Base-by-base conservation (phyloP, 345 rosid species). In the Sonneratia alba region DNA sequence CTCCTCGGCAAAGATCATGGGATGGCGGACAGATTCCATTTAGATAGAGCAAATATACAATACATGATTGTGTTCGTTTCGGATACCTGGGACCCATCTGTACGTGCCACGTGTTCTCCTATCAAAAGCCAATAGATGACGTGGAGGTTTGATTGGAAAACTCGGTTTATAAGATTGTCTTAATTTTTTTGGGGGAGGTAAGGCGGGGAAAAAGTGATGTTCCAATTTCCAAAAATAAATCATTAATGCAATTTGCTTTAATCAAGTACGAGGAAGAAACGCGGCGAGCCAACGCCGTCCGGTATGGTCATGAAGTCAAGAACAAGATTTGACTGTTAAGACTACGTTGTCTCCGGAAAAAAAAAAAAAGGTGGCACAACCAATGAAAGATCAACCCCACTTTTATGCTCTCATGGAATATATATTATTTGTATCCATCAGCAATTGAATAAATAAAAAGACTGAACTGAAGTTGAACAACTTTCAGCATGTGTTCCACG, bases 271-370 rank as follows among this genome's bases (percentile, higher is more conserved):
- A 70, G 74, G 77, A 76, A 27, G 0, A 27, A 27, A 71, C 72
- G 93, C 88, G 93, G 93, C 92, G 86, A 63, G 61, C 74, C 66
- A 91, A 85, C 83, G 88, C 86, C 66, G 89, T 49, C 64, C 70
- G 34, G 55, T 48, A 40, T 4, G 43, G 61, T 32, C 56, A 15
- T 22, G 43, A 53, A 53, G 59, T 22, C 32, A n/a, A 8, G 12
- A 57, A 57, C 63, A n/a, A 57, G 22, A 45, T 34, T 49, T 69
- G 19, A 69, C 36, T 55, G 4, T 34, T 34, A 43, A 56, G 16
- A 42, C 48, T 32, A 36, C 12, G 48, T 40, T 22, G 45, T 36
- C 12, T 37, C 68, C 12, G 13, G 43, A 66, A 66, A 42, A 42
- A 42, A 9, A 66, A 66, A 42, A 42, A 42, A 9, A 66, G 36